Conservation (phyloP, 257 asterid species). For the Solanum acaule region DNA sequence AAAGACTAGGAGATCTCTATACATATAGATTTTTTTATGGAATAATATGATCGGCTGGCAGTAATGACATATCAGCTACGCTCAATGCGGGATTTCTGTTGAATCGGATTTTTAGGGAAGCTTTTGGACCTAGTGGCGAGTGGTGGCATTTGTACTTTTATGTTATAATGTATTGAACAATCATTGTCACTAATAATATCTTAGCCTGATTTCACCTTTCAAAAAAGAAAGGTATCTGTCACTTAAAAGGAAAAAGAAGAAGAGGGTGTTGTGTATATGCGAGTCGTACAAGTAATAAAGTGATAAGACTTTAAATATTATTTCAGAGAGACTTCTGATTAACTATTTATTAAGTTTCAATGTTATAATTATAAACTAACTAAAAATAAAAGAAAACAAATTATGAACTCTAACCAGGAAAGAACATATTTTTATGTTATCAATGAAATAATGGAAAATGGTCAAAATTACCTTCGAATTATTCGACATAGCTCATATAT, state of each 20-base stretch:
- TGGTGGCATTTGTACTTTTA: background rate
- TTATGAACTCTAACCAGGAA: background rate
- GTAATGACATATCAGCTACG: too few species aligned
- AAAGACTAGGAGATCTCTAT: background rate
- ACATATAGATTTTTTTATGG: too few species aligned
- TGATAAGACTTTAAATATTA: too few species aligned
- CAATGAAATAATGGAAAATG: background rate
- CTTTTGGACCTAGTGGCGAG: too few species aligned
- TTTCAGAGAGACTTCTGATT: background rate
- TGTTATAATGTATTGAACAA: background rate
- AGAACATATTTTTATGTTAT: background rate
- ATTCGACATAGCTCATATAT: too few species aligned
- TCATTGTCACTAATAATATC: background rate
- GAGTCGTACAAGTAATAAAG: background rate
- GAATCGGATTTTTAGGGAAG: too few species aligned
- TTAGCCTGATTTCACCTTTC: background rate
- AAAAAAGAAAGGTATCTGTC: background rate
- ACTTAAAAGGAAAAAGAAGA: background rate
- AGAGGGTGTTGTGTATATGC: background rate
- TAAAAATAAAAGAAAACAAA: background rate
- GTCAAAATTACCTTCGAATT: too few species aligned
- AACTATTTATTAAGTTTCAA: background rate
- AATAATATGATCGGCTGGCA: too few species aligned
- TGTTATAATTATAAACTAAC: too few species aligned
- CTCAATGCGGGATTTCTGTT: too few species aligned